Conservation (phyloP, 805 yeast species). For the Kodamaea kakaduensis region DNA sequence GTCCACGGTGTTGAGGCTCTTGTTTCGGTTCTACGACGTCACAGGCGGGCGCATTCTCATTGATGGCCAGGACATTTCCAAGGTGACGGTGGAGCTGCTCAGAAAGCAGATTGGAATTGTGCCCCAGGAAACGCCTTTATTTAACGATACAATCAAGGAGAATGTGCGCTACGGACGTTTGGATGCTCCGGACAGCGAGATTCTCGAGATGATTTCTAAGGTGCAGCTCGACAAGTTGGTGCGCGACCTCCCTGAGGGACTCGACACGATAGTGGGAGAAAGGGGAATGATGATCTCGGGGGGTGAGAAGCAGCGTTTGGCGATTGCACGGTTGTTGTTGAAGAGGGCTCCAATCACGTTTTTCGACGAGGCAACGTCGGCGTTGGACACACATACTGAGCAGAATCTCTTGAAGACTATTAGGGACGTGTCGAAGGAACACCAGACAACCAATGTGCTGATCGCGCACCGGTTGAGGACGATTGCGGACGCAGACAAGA, state of each 20-base stretch:
- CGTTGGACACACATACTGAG: constrained; percentile 95
- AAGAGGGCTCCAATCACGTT: constrained; percentile 87
- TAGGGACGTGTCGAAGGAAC: constrained; percentile 51
- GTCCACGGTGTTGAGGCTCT: constrained; percentile 78
- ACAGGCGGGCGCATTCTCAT: constrained; percentile 69
- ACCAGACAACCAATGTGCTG: constrained; percentile 72
- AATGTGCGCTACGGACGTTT: constrained; percentile 84
- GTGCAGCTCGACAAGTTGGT: constrained; percentile 69
- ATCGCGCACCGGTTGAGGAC: constrained; percentile 94
- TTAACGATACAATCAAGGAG: constrained; percentile 85
- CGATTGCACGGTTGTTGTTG: constrained; percentile 85
- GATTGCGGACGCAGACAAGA: constrained; percentile 90
- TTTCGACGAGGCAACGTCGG: constrained; percentile 96
- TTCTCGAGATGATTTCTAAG: constrained; percentile 54
- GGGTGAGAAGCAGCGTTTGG: constrained; percentile 96
- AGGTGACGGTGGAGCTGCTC: constrained; percentile 70
- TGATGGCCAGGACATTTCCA: constrained; percentile 84
- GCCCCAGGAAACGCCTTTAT: constrained; percentile 95
- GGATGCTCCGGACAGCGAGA: constrained; percentile 68
- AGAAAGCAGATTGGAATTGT: constrained; percentile 82
- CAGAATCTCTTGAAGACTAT: constrained; percentile 77
- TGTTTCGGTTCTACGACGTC: constrained; percentile 88
- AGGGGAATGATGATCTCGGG: constrained; percentile 99
- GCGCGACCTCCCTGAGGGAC: constrained; percentile 74
- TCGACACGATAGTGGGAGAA: constrained; percentile 88